phyloP scores from a whole-genome alignment of 2,329 filamentous ascomycete species.

The Apiospora saccharicola region DNA sequence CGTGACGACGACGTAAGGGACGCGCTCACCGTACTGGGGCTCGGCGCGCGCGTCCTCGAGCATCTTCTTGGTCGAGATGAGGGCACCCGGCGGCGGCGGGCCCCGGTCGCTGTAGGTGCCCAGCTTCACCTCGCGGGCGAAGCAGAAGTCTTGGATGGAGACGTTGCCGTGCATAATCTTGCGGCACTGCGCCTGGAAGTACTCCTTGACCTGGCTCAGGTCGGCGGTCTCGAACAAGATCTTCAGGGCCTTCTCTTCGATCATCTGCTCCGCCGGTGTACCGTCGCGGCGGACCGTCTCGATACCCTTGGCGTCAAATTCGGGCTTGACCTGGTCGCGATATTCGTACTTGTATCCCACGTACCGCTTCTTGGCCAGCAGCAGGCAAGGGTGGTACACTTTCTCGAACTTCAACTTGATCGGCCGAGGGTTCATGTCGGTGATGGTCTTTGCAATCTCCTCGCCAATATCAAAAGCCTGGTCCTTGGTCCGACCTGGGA shows the following conservation, averaged over 20 bases:
- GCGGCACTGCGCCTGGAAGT: constrained; percentile 87
- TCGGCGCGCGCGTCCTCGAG: constrained; percentile 84
- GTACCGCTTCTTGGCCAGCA: constrained; percentile 96
- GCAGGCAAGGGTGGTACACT: constrained; percentile 93
- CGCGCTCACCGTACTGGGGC: constrained; percentile 92
- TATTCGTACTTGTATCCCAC: constrained; percentile 97
- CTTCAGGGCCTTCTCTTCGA: constrained; percentile 90
- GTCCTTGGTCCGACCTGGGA: constrained; percentile 85
- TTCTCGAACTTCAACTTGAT: constrained; percentile 99
- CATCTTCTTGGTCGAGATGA: constrained; percentile 89
- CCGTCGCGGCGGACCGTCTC: constrained; percentile 96
- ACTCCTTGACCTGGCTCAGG: constrained; percentile 84
- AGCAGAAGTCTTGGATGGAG: constrained; percentile 95
- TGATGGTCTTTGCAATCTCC: constrained; percentile 88
- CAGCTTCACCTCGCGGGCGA: constrained; percentile 89
- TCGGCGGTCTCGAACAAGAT: constrained; percentile 91
- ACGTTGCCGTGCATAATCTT: constrained; percentile 93
- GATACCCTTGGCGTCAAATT: constrained; percentile 98
- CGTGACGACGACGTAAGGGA: constrained; percentile 92
- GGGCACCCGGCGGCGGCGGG: constrained; percentile 82
- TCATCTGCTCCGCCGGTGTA: constrained; percentile 94
- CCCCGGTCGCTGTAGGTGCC: constrained; percentile 87
- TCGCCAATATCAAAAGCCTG: constrained; percentile 93
- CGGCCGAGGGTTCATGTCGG: constrained; percentile 87
- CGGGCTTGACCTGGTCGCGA: constrained; percentile 75